A percentile compares a stretch with the other conserved stretches of the same genome.
Conservation (phyloP, 768 basidiomycete genomes). For the Lanmaoa rubissima region DNA sequence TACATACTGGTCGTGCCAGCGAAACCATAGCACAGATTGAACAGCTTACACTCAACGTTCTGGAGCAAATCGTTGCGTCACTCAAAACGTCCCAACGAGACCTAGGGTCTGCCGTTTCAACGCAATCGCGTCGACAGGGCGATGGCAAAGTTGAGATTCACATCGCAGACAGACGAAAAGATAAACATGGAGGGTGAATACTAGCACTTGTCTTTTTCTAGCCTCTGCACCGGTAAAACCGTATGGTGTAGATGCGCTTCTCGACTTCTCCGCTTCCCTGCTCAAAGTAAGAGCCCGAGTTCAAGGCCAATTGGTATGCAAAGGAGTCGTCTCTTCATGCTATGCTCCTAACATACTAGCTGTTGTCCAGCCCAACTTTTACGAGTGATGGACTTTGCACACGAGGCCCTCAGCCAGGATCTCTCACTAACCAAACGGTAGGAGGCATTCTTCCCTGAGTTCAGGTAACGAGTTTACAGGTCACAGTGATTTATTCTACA, state of each 20-base stretch:
- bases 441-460: slow-evolving; percentile 1
- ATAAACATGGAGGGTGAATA: slow-evolving; percentile 29
- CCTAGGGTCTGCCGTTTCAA: not conserved
- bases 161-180: slow-evolving; percentile 38
- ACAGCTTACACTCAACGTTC: slow-evolving; percentile 28
- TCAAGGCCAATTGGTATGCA: slow-evolving; percentile 41
- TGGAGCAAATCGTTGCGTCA: slow-evolving; percentile 31
- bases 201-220: not conserved
- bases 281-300: slow-evolving; percentile 35
- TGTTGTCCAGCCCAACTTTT: slow-evolving; percentile 60
- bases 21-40: slow-evolving; percentile 31
- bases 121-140: slow-evolving; percentile 5
- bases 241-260: slow-evolving; percentile 8
- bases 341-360: not conserved
- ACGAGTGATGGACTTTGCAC: slow-evolving; percentile 62
- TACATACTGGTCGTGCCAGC: slow-evolving; percentile 12
- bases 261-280: slow-evolving; percentile 38
- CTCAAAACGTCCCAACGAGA: slow-evolving; percentile 6
- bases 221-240: not conserved
- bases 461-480: slow-evolving; percentile 3
- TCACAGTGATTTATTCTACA: slow-evolving; percentile 85
- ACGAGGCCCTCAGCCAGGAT: slow-evolving; percentile 57
- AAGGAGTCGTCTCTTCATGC: not conserved
- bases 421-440: slow-evolving; percentile 67
- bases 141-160: slow-evolving; percentile 32